Evolutionary conservation across 495 filamentous ascomycete genomes (phyloP), one percentile per base, ranked within the genome.

Genomic region (Wilcoxina mikolae): DNA sequence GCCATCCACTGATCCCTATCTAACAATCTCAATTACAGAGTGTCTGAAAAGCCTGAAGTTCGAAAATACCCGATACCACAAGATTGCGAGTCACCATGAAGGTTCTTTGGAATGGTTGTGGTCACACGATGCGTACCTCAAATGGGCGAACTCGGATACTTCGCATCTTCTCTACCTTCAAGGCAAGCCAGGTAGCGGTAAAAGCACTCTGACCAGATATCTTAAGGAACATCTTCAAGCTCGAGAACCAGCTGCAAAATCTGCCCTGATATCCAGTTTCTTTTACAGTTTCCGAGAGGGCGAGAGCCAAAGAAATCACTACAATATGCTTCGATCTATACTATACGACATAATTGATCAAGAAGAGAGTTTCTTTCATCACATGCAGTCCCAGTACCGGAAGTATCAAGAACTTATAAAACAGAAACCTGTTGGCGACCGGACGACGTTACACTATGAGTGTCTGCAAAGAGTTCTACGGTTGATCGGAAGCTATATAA

Each of bases 111-210:
- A 33, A 23, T 50, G 53, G 53, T 1, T 50, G 15, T 56, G 53
- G 43, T 2, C 44, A 18, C 24, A 33, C 43, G 18, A 23, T 2
- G 17, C 38, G 10, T 55, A 55, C 23, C 18, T 18, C 1, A 23
- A 18, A 18, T 55, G 42, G 53, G 23, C 15, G 0, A 24, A 24
- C 3, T 35, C 38, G 18, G 25, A 42, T 5, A 20, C 5, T 28
- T 54, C 52, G 1, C 10, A n/a, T 22, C 23, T 56, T 4, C 29
- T 56, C 3, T 46, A 27, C 25, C 7, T 56, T 28, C 43, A 46
- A 46, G 53, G 53, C 2, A 56, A 56, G 1, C 53, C 53, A 2
- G 53, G 53, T 7, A 50, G 53, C 26, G 44, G 53, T 4, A 43
- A 43, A 43, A 43, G 7, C 39, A 43, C 39, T 20, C 39, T 43